Evolutionary conservation across 164 flowering plant genomes (phyloP), one percentile per base, ranked within the genome.

Genomic region (Saururus chinensis): DNA sequence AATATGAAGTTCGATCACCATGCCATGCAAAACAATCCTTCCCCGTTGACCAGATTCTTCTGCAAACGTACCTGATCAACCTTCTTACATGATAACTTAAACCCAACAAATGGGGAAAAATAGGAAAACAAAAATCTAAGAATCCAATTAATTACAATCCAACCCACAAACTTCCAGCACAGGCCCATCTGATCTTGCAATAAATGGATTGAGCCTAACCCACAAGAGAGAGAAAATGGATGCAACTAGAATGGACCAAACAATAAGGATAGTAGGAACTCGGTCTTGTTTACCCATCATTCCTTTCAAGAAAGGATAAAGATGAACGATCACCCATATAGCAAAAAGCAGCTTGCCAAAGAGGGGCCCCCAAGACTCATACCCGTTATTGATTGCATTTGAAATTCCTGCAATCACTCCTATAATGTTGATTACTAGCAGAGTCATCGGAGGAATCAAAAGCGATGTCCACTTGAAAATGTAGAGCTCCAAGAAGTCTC

Each of bases 251-350:
- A 80, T 70, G 20, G 83, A 75, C 83, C 83, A 80, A 9, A 80
- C 74, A 40, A 80, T 63, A 17, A 80, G 26, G 12, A 80, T 78
- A 17, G 83, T 80, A 19, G 83, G 83, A 21, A 69, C 57, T 51
- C 66, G 69, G 25, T 80, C 66, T 54, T 80, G 81, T 59, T 68
- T 75, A 26, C 83, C 79, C 49, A 67, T 67, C 62, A 80, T 54
- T 13, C 81, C 83, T 65, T 80, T 80, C 20, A 80, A 76, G 79
- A 78, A 78, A 1, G 81, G 81, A 70, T 19, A 63, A 30, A 67
- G 70, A 49, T 67, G 70, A 22, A 62, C 37, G 37, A 67, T 67
- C 45, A 61, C 70, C 70, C 70, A 67, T 53, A 61, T 8, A 19
- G 70, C 65, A 51, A 67, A 67, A 48, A 67, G 49, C 19, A 67